These are phyloP conservation scores for Acanthamoeba lenticulata DNA, from an alignment of 208 protist genomes.

Conservation along the genomic window DNA sequence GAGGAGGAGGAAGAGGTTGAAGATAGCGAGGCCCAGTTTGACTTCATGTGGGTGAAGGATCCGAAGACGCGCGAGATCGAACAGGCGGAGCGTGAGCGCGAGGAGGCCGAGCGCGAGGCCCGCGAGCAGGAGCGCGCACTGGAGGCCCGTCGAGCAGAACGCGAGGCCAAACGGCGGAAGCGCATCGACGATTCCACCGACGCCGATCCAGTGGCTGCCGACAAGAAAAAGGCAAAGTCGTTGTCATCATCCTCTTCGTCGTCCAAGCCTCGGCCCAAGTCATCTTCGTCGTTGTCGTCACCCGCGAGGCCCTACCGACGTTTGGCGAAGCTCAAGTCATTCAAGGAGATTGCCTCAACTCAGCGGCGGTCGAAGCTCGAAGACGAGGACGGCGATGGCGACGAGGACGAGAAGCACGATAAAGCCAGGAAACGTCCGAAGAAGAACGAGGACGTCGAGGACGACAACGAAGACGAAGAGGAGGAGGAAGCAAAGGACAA, in stretches of 20 bases:
- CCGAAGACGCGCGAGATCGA: not conserved
- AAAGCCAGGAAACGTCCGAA: not conserved
- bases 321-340: too few relatives aligned
- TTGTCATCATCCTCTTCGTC: too few relatives aligned
- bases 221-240: not conserved
- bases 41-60: constrained; percentile 53
- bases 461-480: not conserved
- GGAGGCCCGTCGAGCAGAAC: not conserved
- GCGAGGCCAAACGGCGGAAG: not conserved
- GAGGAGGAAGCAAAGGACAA: too few relatives aligned
- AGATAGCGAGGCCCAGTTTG: not conserved
- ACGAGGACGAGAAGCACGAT: not conserved
- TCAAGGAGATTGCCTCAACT: too few relatives aligned
- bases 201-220: not conserved
- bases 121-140: not conserved
- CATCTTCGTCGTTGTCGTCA: too few relatives aligned
- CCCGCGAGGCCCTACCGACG: too few relatives aligned
- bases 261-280: too few relatives aligned
- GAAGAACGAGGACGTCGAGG: not conserved
- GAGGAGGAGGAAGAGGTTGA: not conserved
- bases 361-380: not conserved
- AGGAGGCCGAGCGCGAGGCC: not conserved
- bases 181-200: not conserved
- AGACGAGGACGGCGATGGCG: not conserved
- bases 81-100: not conserved